These are phyloP conservation scores for Cutaneotrichosporon cavernicola DNA, from an alignment of 1,284 basidiomycete species.

Conservation along the genomic window DNA sequence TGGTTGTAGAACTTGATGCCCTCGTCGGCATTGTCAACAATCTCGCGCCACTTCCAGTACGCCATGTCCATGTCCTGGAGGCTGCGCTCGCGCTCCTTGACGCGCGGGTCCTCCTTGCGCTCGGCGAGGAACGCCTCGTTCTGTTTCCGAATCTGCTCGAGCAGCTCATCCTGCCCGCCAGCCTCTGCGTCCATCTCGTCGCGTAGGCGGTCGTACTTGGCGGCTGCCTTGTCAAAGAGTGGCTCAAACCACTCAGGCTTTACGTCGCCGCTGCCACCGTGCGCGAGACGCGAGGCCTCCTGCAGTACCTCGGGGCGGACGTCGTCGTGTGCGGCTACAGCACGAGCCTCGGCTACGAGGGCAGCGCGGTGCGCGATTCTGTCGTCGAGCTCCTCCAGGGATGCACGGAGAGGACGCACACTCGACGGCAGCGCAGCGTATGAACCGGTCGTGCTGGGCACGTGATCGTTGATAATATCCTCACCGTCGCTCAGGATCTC, in stretches of 20 bases:
- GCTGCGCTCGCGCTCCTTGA: constrained; percentile 79
- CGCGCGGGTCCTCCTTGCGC: constrained; percentile 70
- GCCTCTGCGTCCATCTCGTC: constrained; percentile 64
- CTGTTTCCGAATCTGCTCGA: constrained; percentile 67
- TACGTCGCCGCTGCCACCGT: constrained; percentile 64
- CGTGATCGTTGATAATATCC: constrained; percentile 66
- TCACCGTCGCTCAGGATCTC: constrained; percentile 69
- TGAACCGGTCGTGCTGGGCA: constrained; percentile 39
- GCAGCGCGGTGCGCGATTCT: constrained; percentile 64
- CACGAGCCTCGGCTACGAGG: constrained; percentile 66
- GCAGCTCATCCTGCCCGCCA: constrained; percentile 63
- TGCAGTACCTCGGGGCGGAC: constrained; percentile 68
- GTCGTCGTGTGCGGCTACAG: constrained; percentile 69
- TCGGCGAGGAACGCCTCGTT: constrained; percentile 78
- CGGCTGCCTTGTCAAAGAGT: constrained; percentile 71
- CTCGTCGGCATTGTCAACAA: constrained; percentile 79
- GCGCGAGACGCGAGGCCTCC: constrained; percentile 60
- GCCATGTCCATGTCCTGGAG: constrained; percentile 85
- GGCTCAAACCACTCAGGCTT: constrained; percentile 82
- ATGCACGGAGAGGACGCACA: constrained; percentile 70
- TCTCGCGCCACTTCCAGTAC: constrained; percentile 85
- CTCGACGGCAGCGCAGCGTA: constrained; percentile 41
- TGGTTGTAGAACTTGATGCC: constrained; percentile 89
- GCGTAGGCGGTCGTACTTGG: constrained; percentile 75
- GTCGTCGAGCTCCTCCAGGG: constrained; percentile 78